Percentiles rank a stretch among this genome's conserved stretches.
Conservation (phyloP, 1,284 basidiomycete genomes). For the Pholiota adiposa region DNA sequence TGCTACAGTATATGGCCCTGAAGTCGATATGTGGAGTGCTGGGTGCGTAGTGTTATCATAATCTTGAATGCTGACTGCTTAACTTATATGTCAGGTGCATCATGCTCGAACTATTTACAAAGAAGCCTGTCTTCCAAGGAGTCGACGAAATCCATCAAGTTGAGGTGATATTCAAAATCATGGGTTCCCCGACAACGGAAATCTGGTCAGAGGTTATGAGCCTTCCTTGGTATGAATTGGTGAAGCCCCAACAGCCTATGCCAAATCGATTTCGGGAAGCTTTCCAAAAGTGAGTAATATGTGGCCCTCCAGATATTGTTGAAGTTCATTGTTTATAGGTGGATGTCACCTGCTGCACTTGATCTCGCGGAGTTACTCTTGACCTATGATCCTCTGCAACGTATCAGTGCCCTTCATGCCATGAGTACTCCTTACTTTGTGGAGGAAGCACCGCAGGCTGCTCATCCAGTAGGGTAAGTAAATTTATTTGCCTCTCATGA, state of each 20-base stretch:
- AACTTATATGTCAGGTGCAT: conserved; percentile 73
- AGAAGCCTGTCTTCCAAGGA: conserved; percentile 95
- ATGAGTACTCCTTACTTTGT: conserved; percentile 85
- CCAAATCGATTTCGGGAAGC: conserved; percentile 77
- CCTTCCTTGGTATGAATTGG: conserved; percentile 98
- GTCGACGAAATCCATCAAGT: conserved; percentile 97
- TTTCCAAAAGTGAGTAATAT: conserved; percentile 68
- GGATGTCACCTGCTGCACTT: conserved; percentile 82
- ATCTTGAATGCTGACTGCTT: conserved; percentile 7
- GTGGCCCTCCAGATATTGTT: background rate
- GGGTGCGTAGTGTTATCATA: conserved; percentile 73
- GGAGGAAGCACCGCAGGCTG: conserved; percentile 74
- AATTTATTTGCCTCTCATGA: conserved; percentile 14
- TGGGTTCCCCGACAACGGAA: conserved; percentile 87
- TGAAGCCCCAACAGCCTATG: conserved; percentile 81
- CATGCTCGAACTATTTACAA: conserved; percentile 96
- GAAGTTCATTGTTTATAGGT: conserved; percentile 46
- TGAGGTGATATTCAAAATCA: conserved; percentile 87
- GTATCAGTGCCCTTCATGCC: conserved; percentile 83
- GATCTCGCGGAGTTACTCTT: conserved; percentile 86
- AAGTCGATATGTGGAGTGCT: conserved; percentile 99
- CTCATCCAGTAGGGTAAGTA: conserved; percentile 80
- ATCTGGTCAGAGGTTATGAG: conserved; percentile 85
- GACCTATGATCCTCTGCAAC: conserved; percentile 79
- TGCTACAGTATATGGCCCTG: conserved; percentile 95